Evolutionary conservation across 805 yeast genomes (phyloP), one percentile per base, ranked within the genome.

Genomic region (Pichia sporocuriosa): DNA sequence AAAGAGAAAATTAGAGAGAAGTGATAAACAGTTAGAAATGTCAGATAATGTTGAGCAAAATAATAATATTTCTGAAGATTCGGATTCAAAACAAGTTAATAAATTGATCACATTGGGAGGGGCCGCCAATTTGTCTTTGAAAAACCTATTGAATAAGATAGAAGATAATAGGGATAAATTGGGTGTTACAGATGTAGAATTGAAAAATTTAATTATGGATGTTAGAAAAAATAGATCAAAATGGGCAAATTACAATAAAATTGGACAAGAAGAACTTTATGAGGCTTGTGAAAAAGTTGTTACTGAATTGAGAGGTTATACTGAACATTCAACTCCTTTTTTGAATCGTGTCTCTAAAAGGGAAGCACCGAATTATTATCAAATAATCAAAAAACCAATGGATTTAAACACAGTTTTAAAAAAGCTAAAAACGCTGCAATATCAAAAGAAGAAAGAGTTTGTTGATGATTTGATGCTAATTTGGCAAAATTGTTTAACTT

Each of bases 211-310:
- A 48, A 81, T 93, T 40, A 75, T 85, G 73, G 98, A 93, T 57
- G 97, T 93, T 9, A 72, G 97, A 37, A 93, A 89, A 54, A 90
- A 89, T 57, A 69, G 97, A 45, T 94, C 97, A 0, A 93, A 93
- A 63, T 93, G 98, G 99, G 94, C 97, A 8, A 85, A 85, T 44
- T 97, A 93, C 57, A 95, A 89, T 44, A 73, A 84, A 47, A 80
- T 93, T 33, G 99, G 99, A 6, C 99, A 93, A 63, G 99, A 93
- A 58, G 99, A 94, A 59, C 71, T 93, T 19, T 93, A 93, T 56
- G 98, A 94, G 53, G 96, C 97, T 0, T 90, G 97, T 55, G 99
- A 93, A 54, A 89, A 88, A 56, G 98, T 93, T 1, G 89, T 90
- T 0, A 66, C 81, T 49, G 97, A 93, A 54, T 66, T 93, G 25